These are phyloP conservation scores for Acacia concinna DNA, from an alignment of 331 rosid genomes.

Conservation along the genomic window DNA sequence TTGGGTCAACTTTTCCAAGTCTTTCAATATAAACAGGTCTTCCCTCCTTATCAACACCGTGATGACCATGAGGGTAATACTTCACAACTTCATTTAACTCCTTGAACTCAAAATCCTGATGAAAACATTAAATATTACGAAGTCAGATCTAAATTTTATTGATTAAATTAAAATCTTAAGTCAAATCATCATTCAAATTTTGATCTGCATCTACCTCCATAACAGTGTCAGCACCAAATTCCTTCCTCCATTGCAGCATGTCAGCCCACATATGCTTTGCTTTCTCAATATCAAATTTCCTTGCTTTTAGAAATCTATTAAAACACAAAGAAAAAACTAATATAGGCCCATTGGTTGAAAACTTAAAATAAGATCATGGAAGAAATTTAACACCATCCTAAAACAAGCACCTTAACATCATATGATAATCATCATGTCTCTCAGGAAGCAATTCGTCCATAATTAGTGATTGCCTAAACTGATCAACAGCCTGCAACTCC, in stretches of 20 bases:
- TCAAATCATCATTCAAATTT: not conserved
- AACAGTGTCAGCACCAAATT: constrained; percentile 73
- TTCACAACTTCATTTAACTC: constrained; percentile 74
- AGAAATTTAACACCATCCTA: not conserved
- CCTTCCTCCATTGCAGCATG: constrained; percentile 94
- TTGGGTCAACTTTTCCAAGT: constrained; percentile 92
- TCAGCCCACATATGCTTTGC: constrained; percentile 98
- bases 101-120: constrained; percentile 84
- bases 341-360: not conserved
- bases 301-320: constrained; percentile 85
- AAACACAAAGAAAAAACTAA: constrained; percentile 13
- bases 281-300: constrained; percentile 85
- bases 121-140: constrained; percentile 18
- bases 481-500: constrained; percentile 82
- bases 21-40: constrained; percentile 92
- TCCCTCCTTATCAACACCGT: constrained; percentile 95
- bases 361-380: not conserved
- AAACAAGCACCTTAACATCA: constrained; percentile 75
- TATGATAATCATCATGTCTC: constrained; percentile 80
- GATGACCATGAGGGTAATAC: constrained; percentile 95
- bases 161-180: constrained; percentile 1
- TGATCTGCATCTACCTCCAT: constrained; percentile 57
- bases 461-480: constrained; percentile 70
- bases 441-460: constrained; percentile 82
- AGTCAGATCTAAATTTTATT: constrained; percentile 1